These are phyloP conservation scores for Penicillium corylophilum DNA, from an alignment of 2,329 filamentous ascomycete species.

Conservation along the genomic window DNA sequence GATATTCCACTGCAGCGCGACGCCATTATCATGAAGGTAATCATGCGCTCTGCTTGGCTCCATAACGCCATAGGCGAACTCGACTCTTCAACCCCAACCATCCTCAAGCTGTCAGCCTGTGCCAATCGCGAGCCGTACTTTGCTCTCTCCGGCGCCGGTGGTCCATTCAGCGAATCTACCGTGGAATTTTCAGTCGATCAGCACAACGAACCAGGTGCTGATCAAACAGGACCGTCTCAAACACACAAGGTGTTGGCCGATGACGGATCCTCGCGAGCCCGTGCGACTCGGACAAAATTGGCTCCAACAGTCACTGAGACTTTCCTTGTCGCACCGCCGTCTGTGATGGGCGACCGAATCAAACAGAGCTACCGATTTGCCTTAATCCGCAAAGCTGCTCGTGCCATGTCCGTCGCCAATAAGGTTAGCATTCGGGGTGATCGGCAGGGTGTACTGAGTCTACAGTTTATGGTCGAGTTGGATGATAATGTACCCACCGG, in stretches of 20 bases:
- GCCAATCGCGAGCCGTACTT: slow-evolving; percentile 66
- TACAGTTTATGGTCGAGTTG: slow-evolving; percentile 95
- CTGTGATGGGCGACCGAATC: slow-evolving; percentile 58
- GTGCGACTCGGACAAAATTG: slow-evolving; percentile 35
- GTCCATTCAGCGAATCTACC: slow-evolving; percentile 58
- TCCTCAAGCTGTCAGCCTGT: slow-evolving; percentile 67
- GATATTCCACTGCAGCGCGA: slow-evolving; percentile 82
- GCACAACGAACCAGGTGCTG: slow-evolving; percentile 27
- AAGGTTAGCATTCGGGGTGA: slow-evolving; percentile 93
- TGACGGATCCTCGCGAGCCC: slow-evolving; percentile 36
- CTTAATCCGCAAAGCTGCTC: slow-evolving; percentile 77
- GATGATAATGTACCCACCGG: slow-evolving; percentile 54
- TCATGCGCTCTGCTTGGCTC: slow-evolving; percentile 68
- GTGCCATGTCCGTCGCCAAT: slow-evolving; percentile 88
- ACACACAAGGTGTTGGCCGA: slow-evolving; percentile 35
- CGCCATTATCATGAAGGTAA: slow-evolving; percentile 82
- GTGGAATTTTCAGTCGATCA: slow-evolving; percentile 59
- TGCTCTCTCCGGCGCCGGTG: slow-evolving; percentile 65
- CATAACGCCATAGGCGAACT: slow-evolving; percentile 55
- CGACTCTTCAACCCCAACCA: slow-evolving; percentile 66
- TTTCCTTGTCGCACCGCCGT: slow-evolving; percentile 58
- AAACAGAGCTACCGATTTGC: slow-evolving; percentile 84
- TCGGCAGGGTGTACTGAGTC: slow-evolving; percentile 81
- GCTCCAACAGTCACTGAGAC: slow-evolving; percentile 50
- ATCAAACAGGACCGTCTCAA: slow-evolving; percentile 18